Percentiles rank a stretch among this genome's conserved stretches.
These are phyloP conservation scores for Fusarium clavum DNA, from an alignment of 2,329 filamentous ascomycete genomes.

Conservation along the genomic window DNA sequence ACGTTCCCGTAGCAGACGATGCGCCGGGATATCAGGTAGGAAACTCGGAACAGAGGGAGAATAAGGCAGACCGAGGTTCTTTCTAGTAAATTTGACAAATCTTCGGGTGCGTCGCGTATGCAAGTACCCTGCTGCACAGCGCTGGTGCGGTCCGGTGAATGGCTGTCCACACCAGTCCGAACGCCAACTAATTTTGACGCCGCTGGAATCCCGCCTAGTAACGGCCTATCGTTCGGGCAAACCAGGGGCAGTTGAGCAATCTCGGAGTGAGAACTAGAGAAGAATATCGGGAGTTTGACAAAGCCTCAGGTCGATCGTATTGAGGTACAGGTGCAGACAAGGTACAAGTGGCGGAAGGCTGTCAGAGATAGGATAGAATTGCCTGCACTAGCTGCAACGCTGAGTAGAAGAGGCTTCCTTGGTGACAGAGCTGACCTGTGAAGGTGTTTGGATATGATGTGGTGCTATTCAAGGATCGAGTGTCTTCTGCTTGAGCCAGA, in stretches of 20 bases:
- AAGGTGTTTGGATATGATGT: neutral
- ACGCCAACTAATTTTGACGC: slow-evolving; percentile 13
- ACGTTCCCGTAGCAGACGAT: slow-evolving; percentile 6
- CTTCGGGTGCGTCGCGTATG: slow-evolving; percentile 5
- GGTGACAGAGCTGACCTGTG: slow-evolving; percentile 1
- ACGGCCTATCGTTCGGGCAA: slow-evolving; percentile 11
- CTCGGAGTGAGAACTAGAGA: neutral
- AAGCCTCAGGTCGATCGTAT: slow-evolving; percentile 6
- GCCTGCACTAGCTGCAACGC: neutral
- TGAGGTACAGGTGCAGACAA: neutral
- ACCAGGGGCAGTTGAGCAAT: neutral
- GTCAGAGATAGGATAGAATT: slow-evolving; percentile 1
- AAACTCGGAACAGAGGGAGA: neutral
- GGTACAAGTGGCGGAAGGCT: neutral
- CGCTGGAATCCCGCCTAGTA: slow-evolving; percentile 5
- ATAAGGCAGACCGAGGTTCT: neutral
- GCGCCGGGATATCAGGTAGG: neutral
- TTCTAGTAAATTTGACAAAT: neutral
- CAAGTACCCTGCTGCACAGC: neutral
- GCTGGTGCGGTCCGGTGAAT: slow-evolving; percentile 15
- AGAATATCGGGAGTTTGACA: neutral
- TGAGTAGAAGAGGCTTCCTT: neutral
- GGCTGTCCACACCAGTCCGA: slow-evolving; percentile 5
- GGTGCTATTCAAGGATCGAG: neutral
- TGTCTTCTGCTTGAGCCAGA: neutral